Conservation (phyloP, 768 basidiomycete species). For the Termitomyces sp. region DNA sequence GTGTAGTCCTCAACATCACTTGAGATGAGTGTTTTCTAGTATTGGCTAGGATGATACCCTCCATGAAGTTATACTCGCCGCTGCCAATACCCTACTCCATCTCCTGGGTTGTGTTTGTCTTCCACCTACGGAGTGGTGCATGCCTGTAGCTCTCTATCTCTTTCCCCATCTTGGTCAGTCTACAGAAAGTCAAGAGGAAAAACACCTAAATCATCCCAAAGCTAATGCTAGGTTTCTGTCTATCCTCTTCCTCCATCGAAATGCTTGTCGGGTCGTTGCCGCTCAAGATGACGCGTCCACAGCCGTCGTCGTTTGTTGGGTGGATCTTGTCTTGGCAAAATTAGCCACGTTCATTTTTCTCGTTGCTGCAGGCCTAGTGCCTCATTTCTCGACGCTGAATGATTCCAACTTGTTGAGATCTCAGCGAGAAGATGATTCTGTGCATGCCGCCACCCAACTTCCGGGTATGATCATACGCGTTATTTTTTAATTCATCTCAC, state of each 20-base stretch:
- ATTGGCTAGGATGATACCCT: conserved; percentile 10
- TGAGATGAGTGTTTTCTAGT: neutral
- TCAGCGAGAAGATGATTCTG: conserved; percentile 44
- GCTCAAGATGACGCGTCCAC: conserved; percentile 21
- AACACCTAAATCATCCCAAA: conserved; percentile 9
- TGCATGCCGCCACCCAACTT: conserved; percentile 63
- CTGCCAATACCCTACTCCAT: conserved; percentile 16
- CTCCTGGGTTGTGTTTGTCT: conserved; percentile 15
- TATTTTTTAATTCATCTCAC: neutral
- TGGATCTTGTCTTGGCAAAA: conserved; percentile 54
- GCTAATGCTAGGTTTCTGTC: conserved; percentile 26
- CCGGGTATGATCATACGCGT: conserved; percentile 40
- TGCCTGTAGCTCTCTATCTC: conserved; percentile 1
- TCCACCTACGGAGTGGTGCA: neutral
- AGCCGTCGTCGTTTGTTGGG: conserved; percentile 53
- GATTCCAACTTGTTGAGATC: conserved; percentile 23
- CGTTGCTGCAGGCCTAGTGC: conserved; percentile 17
- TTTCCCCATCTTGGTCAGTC: conserved; percentile 19
- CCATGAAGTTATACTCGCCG: conserved; percentile 14
- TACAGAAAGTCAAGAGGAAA: conserved; percentile 15
- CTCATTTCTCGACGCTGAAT: conserved; percentile 19
- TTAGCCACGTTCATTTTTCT: conserved; percentile 33
- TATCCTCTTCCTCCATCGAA: conserved; percentile 49
- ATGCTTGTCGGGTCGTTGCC: conserved; percentile 40
- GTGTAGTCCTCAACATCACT: neutral